Evolutionary conservation across 768 basidiomycete genomes (phyloP).

Genomic region (Sporobolomyces phaffii): DNA sequence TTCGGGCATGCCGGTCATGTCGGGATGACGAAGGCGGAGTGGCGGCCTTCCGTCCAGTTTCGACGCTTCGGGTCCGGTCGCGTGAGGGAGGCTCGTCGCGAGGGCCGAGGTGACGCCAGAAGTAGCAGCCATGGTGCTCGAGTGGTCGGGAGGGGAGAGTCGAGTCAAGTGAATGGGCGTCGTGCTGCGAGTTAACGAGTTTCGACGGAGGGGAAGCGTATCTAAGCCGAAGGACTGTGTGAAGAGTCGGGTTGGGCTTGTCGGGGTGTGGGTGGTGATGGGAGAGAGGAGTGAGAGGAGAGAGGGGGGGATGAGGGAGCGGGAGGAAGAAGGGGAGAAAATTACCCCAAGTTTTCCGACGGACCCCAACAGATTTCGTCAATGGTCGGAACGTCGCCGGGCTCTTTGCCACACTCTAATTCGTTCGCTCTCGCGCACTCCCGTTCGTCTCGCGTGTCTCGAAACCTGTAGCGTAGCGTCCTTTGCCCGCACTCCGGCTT

Average conservation of each 20-base stretch:
- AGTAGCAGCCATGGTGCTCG: not conserved
- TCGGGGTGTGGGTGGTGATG: not conserved
- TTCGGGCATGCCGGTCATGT: conserved; percentile 1
- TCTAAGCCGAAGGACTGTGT: conserved; percentile 3
- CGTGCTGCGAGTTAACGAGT: conserved; percentile 6
- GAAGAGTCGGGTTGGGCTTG: conserved; percentile 8
- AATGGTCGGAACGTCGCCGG: no score
- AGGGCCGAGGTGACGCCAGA: conserved; percentile 4
- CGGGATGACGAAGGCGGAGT: conserved; percentile 32
- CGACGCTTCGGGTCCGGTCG: conserved; percentile 2
- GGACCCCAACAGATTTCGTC: not conserved
- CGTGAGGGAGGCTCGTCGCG: conserved; percentile 13
- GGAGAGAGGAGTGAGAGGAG: not conserved
- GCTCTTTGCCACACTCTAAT: no score
- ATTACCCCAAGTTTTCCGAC: not conserved
- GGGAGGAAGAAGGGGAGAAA: not conserved
- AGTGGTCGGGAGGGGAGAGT: not conserved
- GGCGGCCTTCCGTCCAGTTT: conserved; percentile 6
- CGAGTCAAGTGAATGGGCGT: no score
- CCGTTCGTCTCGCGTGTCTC: no score
- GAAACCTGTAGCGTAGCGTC: no score
- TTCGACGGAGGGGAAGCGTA: not conserved
- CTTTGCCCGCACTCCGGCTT: no score
- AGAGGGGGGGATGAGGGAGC: not conserved
- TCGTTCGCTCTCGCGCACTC: no score